phyloP scores from a whole-genome alignment of 257 asterid genomes.

The Fraxinus anomala region DNA sequence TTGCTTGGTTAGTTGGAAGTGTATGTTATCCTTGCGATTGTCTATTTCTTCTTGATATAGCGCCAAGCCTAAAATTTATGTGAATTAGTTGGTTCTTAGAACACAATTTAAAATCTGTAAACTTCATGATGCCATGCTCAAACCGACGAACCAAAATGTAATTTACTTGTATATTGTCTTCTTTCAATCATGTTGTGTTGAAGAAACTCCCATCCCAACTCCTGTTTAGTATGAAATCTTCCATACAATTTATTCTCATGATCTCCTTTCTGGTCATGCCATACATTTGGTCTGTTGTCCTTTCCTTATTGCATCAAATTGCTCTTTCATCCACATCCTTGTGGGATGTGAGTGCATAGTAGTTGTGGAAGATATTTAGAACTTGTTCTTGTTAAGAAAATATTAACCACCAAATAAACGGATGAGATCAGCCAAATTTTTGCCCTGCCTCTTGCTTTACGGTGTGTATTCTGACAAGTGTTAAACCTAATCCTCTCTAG shows the following conservation, averaged over 20 bases:
- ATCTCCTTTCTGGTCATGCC: background rate
- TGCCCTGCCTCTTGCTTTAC: constrained; percentile 6
- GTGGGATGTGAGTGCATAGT: background rate
- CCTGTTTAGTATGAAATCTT: background rate
- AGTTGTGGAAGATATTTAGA: background rate
- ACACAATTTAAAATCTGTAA: background rate
- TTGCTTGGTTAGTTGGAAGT: background rate
- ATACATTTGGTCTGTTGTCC: background rate
- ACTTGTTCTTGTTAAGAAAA: constrained; percentile 6
- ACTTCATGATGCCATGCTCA: background rate
- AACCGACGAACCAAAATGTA: background rate
- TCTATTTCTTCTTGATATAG: background rate
- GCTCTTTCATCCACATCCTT: background rate
- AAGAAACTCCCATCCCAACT: background rate
- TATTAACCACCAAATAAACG: background rate
- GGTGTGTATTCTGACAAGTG: constrained; percentile 7
- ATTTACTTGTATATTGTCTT: background rate
- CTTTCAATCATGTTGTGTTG: background rate
- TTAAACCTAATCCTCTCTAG: background rate
- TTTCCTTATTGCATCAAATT: background rate
- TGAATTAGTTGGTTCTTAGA: background rate
- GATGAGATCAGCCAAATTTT: background rate
- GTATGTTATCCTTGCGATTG: background rate
- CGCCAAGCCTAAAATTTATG: background rate
- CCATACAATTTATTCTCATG: background rate